These are phyloP conservation scores for Cicer pinnatifidum DNA, from an alignment of 306 rosid genomes.

Conservation along the genomic window DNA sequence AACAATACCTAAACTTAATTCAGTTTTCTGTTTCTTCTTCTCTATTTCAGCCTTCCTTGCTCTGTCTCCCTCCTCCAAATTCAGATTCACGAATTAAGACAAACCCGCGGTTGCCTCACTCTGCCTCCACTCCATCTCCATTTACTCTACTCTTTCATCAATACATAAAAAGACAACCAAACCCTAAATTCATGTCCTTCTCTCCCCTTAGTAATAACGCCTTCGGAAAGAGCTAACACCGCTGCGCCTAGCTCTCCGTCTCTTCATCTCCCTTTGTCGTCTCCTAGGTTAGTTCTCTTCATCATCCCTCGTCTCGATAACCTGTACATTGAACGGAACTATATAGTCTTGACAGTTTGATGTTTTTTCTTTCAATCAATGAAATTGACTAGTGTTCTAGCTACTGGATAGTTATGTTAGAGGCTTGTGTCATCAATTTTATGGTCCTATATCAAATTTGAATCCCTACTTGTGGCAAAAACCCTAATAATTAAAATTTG, in stretches of 20 bases:
- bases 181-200: neutral
- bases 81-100: no score
- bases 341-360: neutral
- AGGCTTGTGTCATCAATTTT: neutral
- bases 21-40: no score
- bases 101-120: no score
- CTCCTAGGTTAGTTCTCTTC: neutral
- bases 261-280: neutral
- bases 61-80: no score
- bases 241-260: neutral
- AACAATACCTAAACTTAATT: no score
- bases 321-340: neutral
- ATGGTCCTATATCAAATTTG: neutral
- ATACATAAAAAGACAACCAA: no score
- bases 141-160: no score
- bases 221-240: neutral
- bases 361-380: neutral
- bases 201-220: neutral
- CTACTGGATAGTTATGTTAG: neutral
- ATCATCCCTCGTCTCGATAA: neutral
- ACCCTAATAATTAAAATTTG: neutral
- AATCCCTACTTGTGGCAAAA: neutral
- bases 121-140: no score
- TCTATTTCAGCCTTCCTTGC: accelerated
- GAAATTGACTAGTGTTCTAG: neutral